Conservation (phyloP, 1,284 basidiomycete genomes). For the Pholiota adiposa region DNA sequence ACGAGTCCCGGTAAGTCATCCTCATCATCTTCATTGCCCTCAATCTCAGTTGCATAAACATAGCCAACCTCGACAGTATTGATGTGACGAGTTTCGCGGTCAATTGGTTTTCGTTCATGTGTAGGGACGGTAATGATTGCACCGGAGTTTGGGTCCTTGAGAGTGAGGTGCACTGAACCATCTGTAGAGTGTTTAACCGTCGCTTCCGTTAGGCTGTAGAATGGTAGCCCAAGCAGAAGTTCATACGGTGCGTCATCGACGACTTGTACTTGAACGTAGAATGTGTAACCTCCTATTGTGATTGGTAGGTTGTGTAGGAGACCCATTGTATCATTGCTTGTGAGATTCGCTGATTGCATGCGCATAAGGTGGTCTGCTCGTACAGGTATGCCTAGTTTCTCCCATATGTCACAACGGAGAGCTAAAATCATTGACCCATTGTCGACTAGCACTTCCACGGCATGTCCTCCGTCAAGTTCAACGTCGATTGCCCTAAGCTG, state of each 20-base stretch:
- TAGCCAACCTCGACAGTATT: neutral
- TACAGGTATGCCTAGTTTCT: conserved; percentile 14
- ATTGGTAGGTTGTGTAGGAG: conserved; percentile 21
- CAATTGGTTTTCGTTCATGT: neutral
- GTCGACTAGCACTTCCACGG: conserved; percentile 14
- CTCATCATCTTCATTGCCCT: neutral
- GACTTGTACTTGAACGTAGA: no score
- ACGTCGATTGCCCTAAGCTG: conserved; percentile 13
- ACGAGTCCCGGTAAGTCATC: no score
- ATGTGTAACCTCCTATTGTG: conserved; percentile 17
- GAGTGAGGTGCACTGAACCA: conserved; percentile 12
- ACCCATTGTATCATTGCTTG: conserved; percentile 15
- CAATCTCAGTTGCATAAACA: neutral
- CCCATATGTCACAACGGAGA: conserved; percentile 24
- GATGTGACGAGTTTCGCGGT: neutral
- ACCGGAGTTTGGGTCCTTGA: conserved; percentile 18
- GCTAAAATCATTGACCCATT: conserved; percentile 19
- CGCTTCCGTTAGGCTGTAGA: conserved; percentile 6
- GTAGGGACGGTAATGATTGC: conserved; percentile 18
- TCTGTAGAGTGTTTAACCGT: conserved; percentile 1
- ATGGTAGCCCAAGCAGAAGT: conserved; percentile 10
- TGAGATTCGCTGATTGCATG: conserved; percentile 28
- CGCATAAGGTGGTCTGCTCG: conserved; percentile 18
- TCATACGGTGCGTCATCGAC: no score
- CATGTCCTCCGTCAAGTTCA: conserved; percentile 1